Conservation (phyloP, 78 protist species). For the Salpingoeca rosetta region DNA sequence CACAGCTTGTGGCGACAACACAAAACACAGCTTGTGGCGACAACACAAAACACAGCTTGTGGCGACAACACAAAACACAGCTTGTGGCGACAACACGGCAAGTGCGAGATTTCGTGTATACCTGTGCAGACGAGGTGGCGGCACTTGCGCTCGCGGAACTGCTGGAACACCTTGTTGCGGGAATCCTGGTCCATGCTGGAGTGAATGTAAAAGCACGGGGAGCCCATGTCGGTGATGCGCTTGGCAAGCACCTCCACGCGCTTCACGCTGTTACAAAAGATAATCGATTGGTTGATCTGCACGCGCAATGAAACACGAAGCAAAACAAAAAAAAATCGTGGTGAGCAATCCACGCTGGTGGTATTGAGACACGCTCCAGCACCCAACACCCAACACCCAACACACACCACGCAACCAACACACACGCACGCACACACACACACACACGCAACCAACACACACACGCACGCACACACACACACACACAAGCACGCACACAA, state of each 20-base stretch:
- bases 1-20: neutral
- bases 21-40: neutral
- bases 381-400: no score
- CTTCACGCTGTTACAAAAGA: conserved; percentile 92
- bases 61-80: neutral
- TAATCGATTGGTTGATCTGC: conserved; percentile 96
- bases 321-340: neutral
- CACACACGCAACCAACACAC: no score
- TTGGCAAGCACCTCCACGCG: conserved; percentile 94
- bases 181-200: conserved; percentile 92
- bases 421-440: neutral
- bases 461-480: neutral
- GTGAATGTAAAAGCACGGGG: conserved; percentile 97
- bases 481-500: no score
- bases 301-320: conserved; percentile 40
- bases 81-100: neutral
- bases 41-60: neutral
- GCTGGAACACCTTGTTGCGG: conserved; percentile 97
- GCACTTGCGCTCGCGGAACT: conserved; percentile 89
- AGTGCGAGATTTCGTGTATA: neutral
- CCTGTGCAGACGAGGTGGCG: conserved; percentile 95
- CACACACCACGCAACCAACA: no score
- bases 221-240: conserved; percentile 78
- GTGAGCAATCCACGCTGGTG: no score
- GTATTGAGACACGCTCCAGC: neutral